Evolutionary conservation across 768 basidiomycete species (phyloP).

Genomic region (Lentinula aciculospora): DNA sequence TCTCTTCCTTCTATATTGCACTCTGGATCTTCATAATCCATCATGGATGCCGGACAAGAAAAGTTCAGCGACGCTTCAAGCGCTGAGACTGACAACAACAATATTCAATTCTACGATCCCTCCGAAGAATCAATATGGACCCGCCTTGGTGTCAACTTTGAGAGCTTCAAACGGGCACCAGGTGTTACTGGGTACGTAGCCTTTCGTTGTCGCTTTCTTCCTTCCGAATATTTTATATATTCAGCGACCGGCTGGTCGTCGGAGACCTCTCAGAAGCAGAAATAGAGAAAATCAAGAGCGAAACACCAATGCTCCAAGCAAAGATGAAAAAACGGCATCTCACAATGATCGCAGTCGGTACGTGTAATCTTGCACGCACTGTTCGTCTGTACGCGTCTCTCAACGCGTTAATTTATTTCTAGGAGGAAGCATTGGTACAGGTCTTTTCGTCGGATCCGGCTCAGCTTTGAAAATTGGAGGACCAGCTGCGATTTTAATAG

Average conservation of each 20-base stretch:
- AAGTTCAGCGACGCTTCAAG: background rate
- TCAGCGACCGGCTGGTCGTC: conserved; percentile 23
- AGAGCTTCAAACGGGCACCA: conserved; percentile 43
- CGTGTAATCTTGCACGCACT: conserved; percentile 11
- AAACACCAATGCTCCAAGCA: conserved; percentile 40
- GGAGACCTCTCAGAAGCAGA: conserved; percentile 29
- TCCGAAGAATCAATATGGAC: conserved; percentile 42
- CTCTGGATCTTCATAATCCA: no score
- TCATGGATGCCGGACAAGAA: conserved; percentile 1
- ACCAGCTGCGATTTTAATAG: conserved; percentile 37
- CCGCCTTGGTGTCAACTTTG: conserved; percentile 32
- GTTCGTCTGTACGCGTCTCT: background rate
- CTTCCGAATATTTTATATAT: background rate
- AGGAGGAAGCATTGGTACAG: conserved; percentile 41
- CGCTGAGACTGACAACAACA: background rate
- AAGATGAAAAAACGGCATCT: conserved; percentile 44
- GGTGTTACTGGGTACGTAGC: conserved; percentile 36
- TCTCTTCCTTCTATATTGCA: no score
- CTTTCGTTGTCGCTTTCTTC: background rate
- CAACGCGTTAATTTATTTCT: background rate
- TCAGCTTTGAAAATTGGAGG: conserved; percentile 32
- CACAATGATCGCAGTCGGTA: conserved; percentile 44
- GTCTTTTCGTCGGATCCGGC: conserved; percentile 43
- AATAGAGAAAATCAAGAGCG: conserved; percentile 28
- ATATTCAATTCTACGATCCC: conserved; percentile 34